Conservation (phyloP, 2,329 filamentous ascomycete genomes). For the Phialophora macrospora region DNA sequence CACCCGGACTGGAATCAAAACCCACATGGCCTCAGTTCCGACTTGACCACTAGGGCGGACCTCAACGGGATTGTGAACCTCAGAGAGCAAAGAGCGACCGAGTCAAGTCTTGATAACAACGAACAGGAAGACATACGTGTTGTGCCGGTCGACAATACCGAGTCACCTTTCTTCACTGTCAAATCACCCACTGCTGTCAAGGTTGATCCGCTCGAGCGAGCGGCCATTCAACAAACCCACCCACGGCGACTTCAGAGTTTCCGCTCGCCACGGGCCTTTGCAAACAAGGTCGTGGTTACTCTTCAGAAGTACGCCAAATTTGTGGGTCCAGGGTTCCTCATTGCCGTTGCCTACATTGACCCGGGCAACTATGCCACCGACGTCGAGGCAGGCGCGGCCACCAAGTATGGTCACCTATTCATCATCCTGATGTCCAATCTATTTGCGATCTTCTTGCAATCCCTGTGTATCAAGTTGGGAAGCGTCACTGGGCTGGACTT, state of each 20-base stretch:
- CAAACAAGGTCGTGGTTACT: conserved; percentile 38
- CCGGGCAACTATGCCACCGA: conserved; percentile 58
- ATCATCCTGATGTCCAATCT: conserved; percentile 55
- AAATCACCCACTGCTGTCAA: conserved; percentile 21
- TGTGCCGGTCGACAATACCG: conserved; percentile 9
- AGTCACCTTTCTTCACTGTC: conserved; percentile 3
- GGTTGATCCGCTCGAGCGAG: conserved; percentile 23
- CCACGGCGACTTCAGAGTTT: conserved; percentile 9
- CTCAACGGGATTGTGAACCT: conserved; percentile 65
- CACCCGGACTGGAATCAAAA: conserved; percentile 66
- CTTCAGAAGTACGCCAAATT: conserved; percentile 50
- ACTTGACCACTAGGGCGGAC: conserved; percentile 66
- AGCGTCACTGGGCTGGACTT: conserved; percentile 71
- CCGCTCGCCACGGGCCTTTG: conserved; percentile 7
- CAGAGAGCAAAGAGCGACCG: conserved; percentile 54
- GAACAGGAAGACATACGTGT: conserved; percentile 25
- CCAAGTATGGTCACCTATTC: conserved; percentile 52
- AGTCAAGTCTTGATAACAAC: conserved; percentile 36
- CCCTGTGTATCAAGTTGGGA: conserved; percentile 64
- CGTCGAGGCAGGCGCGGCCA: conserved; percentile 54
- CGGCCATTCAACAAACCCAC: conserved; percentile 32
- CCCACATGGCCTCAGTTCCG: conserved; percentile 61
- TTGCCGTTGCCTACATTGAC: conserved; percentile 57
- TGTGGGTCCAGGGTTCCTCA: conserved; percentile 55
- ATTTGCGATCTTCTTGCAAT: conserved; percentile 56